A percentile compares a stretch with the other conserved stretches of the same genome.
These are phyloP conservation scores for Ogataea angusta DNA, from an alignment of 805 yeast species.

Conservation along the genomic window DNA sequence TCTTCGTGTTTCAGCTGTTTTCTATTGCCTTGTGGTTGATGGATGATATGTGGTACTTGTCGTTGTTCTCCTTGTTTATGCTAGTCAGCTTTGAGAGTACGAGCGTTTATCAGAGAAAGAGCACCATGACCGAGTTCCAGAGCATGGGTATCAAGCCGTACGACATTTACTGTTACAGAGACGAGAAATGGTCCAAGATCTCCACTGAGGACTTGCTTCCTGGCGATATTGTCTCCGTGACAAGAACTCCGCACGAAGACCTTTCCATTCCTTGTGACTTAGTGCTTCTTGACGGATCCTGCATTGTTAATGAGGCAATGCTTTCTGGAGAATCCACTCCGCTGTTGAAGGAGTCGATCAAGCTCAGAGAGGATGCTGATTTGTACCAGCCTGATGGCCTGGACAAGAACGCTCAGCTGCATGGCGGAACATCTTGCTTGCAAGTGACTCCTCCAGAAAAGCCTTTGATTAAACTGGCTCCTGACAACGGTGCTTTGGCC, in stretches of 20 bases:
- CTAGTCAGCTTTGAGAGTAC: slow-evolving; percentile 89
- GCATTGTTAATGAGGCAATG: slow-evolving; percentile 98
- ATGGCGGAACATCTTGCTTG: slow-evolving; percentile 94
- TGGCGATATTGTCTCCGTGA: slow-evolving; percentile 83
- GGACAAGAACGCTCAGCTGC: slow-evolving; percentile 84
- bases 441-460: slow-evolving; percentile 77
- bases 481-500: slow-evolving; percentile 91
- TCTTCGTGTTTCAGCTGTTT: slow-evolving; percentile 93
- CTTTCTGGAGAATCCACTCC: slow-evolving; percentile 98
- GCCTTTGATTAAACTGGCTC: slow-evolving; percentile 54
- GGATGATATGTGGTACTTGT: slow-evolving; percentile 96
- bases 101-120: slow-evolving; percentile 91
- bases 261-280: slow-evolving; percentile 93
- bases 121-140: slow-evolving; percentile 92
- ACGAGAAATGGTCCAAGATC: slow-evolving; percentile 62
- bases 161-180: slow-evolving; percentile 68
- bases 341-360: slow-evolving; percentile 84
- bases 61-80: slow-evolving; percentile 89
- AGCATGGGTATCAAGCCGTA: slow-evolving; percentile 97
- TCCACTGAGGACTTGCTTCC: slow-evolving; percentile 80
- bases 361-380: slow-evolving; percentile 73
- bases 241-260: slow-evolving; percentile 81
- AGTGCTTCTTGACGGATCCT: slow-evolving; percentile 80
- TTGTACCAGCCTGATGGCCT: slow-evolving; percentile 69
- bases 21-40: slow-evolving; percentile 94